Evolutionary conservation across 2,329 filamentous ascomycete genomes (phyloP).

Genomic region (Fusarium lyarnte): DNA sequence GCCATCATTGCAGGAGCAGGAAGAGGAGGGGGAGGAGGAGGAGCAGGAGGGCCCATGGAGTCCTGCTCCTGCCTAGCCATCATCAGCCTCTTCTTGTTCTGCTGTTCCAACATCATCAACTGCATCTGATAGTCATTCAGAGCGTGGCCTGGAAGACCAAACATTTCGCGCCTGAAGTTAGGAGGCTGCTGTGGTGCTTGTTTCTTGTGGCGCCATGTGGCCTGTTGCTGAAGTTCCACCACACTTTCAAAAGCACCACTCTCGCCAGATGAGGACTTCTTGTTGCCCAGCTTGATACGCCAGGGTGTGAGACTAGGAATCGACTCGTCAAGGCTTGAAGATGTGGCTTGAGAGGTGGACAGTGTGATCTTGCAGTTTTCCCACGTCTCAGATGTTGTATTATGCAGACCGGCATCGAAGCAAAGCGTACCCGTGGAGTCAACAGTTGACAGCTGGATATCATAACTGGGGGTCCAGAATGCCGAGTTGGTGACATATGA

Average conservation of each 20-base stretch:
- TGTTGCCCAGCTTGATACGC: conserved; percentile 61
- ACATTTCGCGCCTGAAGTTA: conserved; percentile 8
- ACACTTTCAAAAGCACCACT: conserved; percentile 50
- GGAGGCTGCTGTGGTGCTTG: conserved; percentile 51
- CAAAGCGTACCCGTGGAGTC: conserved; percentile 61
- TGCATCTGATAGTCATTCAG: conserved; percentile 81
- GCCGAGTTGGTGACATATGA: conserved; percentile 68
- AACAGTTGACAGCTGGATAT: conserved; percentile 68
- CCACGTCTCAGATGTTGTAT: conserved; percentile 72
- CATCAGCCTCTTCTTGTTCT: conserved; percentile 85
- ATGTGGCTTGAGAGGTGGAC: conserved; percentile 70
- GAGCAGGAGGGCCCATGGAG: neutral
- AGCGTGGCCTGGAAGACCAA: neutral
- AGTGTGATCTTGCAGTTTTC: conserved; percentile 66
- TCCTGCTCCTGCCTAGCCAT: conserved; percentile 86
- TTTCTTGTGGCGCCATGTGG: conserved; percentile 43
- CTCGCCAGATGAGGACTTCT: conserved; percentile 17
- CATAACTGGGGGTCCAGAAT: conserved; percentile 70
- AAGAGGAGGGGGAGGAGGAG: neutral
- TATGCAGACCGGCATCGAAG: conserved; percentile 71
- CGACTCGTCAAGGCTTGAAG: conserved; percentile 63
- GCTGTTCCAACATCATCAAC: conserved; percentile 84
- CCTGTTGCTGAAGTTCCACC: conserved; percentile 51
- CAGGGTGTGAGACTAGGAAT: conserved; percentile 66
- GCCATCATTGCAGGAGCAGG: neutral